These are phyloP conservation scores for Aplosporella prunicola DNA, from an alignment of 2,329 filamentous ascomycete species.

Conservation along the genomic window DNA sequence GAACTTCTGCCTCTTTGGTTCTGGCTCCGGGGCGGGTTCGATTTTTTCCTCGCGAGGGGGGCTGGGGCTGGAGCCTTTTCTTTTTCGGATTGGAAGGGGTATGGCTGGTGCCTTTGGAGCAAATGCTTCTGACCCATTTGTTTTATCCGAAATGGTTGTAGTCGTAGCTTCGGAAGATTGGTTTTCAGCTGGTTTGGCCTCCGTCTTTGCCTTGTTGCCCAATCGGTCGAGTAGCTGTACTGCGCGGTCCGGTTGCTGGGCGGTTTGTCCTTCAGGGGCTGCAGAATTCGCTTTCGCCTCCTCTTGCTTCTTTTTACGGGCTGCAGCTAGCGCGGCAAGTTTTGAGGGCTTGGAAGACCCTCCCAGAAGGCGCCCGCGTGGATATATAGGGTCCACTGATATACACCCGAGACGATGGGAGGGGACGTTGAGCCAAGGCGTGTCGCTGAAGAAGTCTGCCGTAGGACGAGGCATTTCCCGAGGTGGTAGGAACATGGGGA, in stretches of 20 bases:
- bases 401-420: slow-evolving; percentile 51
- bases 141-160: slow-evolving; percentile 22
- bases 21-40: slow-evolving; percentile 2
- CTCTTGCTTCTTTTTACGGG: slow-evolving; percentile 72
- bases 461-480: slow-evolving; percentile 28
- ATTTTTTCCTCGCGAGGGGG: background rate
- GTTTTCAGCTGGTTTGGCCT: background rate
- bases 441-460: slow-evolving; percentile 65
- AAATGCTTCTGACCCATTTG: slow-evolving; percentile 12
- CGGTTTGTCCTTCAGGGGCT: slow-evolving; percentile 6
- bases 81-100: slow-evolving; percentile 2
- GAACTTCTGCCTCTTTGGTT: slow-evolving; percentile 1
- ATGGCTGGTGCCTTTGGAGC: background rate
- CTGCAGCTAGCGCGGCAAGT: slow-evolving; percentile 78
- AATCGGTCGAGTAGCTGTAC: slow-evolving; percentile 38
- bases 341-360: slow-evolving; percentile 78
- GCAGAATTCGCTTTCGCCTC: slow-evolving; percentile 39
- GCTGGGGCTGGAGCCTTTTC: slow-evolving; percentile 7
- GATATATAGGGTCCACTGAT: slow-evolving; percentile 51
- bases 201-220: slow-evolving; percentile 20
- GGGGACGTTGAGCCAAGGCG: slow-evolving; percentile 75
- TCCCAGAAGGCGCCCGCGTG: slow-evolving; percentile 63
- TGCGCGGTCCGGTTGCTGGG: slow-evolving; percentile 23
- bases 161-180: slow-evolving; percentile 1
- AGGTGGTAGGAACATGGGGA: slow-evolving; percentile 7